Evolutionary conservation across 257 asterid species (phyloP), one percentile per base, ranked within the genome.

Genomic region (Cruciata laevipes): DNA sequence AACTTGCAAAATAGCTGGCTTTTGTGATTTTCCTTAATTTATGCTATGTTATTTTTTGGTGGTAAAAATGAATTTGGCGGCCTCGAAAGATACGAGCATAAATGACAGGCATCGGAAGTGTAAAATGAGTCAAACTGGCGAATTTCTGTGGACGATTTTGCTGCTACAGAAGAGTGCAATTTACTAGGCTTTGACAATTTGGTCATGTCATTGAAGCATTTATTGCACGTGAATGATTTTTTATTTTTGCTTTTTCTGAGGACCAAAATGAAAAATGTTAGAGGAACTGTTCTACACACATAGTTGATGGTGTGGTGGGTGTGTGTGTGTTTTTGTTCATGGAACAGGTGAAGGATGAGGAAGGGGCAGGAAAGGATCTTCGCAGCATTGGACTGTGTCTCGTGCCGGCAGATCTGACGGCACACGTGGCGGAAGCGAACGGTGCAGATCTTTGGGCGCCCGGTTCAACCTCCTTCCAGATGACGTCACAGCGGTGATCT

Each of bases 391-490:
- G 97, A n/a, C 58, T 93, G 52, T 88, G 99, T 70, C 89, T 93
- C 14, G 86, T 87, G 4, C 98, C 98, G 0, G 67, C 82, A 21
- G 95, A 90, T 79, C 76, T 80, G 16, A 82, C 82, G 38, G 61
- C 78, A 30, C 91, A 79, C 23, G 84, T 89, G 56, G 86, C 88
- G 1, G 83, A 79, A 67, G 72, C 85, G 18, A 92, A 87, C 21
- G 98, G 98, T 9, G 98, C 96, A 24, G 96, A 87, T 79, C 67
- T 89, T 44, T 93, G 96, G 97, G 85, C 96, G 14, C 86, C 95
- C 17, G 79, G 84, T 47, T 14, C 55, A 0, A 3, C 20, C 5
- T n/a, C 20, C 7, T 47, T 14, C 55, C 16, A 4, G 55, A 47
- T 47, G 55, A 17, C n/a, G n/a, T 47, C 55, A 47, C 6, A 8